phyloP scores from a whole-genome alignment of 148 eudicot species.

The Vaccinium vitisidaea region DNA sequence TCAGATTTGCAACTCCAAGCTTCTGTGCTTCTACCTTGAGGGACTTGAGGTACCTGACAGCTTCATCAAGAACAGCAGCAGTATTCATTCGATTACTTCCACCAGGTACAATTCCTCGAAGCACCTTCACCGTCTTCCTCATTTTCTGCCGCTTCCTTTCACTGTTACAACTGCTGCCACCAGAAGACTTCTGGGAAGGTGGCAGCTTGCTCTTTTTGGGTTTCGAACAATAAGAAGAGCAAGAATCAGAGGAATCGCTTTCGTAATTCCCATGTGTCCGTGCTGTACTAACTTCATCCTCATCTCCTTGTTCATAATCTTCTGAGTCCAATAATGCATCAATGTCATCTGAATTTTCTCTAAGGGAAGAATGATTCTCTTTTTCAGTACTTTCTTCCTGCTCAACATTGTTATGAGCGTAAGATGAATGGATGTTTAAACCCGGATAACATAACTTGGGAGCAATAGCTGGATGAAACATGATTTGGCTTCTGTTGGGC shows the following conservation, averaged over 20 bases:
- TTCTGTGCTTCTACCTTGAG: slow-evolving; percentile 52
- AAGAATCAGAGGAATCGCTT: slow-evolving; percentile 55
- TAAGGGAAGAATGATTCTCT: slow-evolving; percentile 26
- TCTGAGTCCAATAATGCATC: slow-evolving; percentile 58
- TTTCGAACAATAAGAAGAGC: slow-evolving; percentile 36
- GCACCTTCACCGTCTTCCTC: slow-evolving; percentile 50
- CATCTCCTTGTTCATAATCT: slow-evolving; percentile 36
- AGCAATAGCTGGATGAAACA: slow-evolving; percentile 48
- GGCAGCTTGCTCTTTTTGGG: slow-evolving; percentile 28
- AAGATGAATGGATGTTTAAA: slow-evolving; percentile 23
- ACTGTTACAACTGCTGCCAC: slow-evolving; percentile 21
- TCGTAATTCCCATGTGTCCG: slow-evolving; percentile 38
- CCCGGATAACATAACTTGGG: slow-evolving; percentile 31
- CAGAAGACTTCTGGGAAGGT: slow-evolving; percentile 29
- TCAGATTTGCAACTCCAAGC: slow-evolving; percentile 39
- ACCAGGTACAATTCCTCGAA: slow-evolving; percentile 64
- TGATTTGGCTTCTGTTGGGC: slow-evolving; percentile 47
- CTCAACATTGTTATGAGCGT: slow-evolving; percentile 21
- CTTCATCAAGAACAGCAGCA: slow-evolving; percentile 62
- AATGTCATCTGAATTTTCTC: slow-evolving; percentile 57
- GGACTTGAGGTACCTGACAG: slow-evolving; percentile 63
- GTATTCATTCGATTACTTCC: slow-evolving; percentile 48
- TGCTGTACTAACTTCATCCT: slow-evolving; percentile 67
- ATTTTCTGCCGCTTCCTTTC: slow-evolving; percentile 46
- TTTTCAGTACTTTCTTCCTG: slow-evolving; percentile 15